Conservation (phyloP, 139 green algal species). For the Haematococcus sp. region DNA sequence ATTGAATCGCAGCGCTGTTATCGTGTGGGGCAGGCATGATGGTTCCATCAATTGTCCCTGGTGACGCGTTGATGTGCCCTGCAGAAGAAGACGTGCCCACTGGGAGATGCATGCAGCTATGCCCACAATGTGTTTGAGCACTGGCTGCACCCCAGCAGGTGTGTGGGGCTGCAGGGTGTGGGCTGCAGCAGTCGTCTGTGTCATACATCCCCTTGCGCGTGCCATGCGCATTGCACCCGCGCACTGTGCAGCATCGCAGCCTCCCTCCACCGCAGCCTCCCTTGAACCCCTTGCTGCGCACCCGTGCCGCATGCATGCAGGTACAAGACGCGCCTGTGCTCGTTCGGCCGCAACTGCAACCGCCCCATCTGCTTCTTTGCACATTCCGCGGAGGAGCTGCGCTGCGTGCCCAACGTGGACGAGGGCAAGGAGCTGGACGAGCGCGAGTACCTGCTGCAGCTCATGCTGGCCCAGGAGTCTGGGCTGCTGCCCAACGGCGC, state of each 20-base stretch:
- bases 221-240: too few species aligned
- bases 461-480: conserved; percentile 35
- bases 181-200: background rate
- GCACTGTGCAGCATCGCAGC: too few species aligned
- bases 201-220: too few species aligned
- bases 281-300: background rate
- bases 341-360: conserved; percentile 50
- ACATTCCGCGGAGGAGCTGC: conserved; percentile 44
- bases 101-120: conserved; percentile 73
- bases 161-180: conserved; percentile 8
- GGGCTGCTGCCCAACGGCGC: conserved; percentile 20
- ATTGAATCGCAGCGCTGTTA: too few species aligned
- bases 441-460: conserved; percentile 39
- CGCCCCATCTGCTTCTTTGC: conserved; percentile 64
- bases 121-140: conserved; percentile 90
- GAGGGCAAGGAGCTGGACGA: conserved; percentile 29
- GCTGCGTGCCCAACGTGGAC: conserved; percentile 26
- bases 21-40: too few species aligned
- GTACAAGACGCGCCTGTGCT: conserved; percentile 59
- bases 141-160: conserved; percentile 85
- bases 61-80: too few species aligned
- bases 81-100: conserved; percentile 67
- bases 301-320: conserved; percentile 23
- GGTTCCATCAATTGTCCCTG: too few species aligned
- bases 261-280: too few species aligned